Percentiles rank a stretch among this genome's conserved stretches.
Evolutionary conservation across 768 basidiomycete species (phyloP).

Genomic region (Russula sp.): DNA sequence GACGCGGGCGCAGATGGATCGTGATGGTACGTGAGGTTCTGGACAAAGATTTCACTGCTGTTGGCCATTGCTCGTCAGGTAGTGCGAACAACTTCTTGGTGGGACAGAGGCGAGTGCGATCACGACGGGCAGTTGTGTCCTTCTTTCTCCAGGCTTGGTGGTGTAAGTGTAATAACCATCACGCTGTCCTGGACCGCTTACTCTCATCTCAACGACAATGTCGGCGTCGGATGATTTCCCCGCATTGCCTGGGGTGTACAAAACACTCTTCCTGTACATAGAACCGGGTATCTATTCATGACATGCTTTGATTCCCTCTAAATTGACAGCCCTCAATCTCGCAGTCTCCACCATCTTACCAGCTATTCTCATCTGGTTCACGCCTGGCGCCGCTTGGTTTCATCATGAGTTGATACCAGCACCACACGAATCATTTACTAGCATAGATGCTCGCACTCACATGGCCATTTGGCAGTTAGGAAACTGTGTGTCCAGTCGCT

Average conservation of each 20-base stretch:
- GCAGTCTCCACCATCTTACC: slow-evolving; percentile 46
- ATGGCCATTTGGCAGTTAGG: slow-evolving; percentile 65
- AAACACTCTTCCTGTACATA: slow-evolving; percentile 52
- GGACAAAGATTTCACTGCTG: slow-evolving; percentile 30
- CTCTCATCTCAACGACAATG: slow-evolving; percentile 19
- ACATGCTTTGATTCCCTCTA: not conserved
- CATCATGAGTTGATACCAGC: slow-evolving; percentile 56
- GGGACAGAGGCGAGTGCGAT: not conserved
- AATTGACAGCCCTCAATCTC: not conserved
- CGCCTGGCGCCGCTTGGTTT: slow-evolving; percentile 60
- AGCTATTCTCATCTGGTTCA: slow-evolving; percentile 45
- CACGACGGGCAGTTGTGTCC: no score
- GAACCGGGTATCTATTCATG: slow-evolving; percentile 43
- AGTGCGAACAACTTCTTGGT: no score
- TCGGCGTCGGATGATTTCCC: slow-evolving; percentile 33
- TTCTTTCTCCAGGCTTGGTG: no score
- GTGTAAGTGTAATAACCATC: no score
- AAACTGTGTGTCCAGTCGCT: slow-evolving; percentile 41
- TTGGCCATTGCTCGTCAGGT: not conserved
- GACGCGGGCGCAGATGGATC: slow-evolving; percentile 38
- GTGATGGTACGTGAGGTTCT: slow-evolving; percentile 54
- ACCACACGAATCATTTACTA: slow-evolving; percentile 26
- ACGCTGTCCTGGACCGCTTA: not conserved
- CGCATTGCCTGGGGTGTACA: slow-evolving; percentile 58
- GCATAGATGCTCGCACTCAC: slow-evolving; percentile 42